Conservation (phyloP, 2,329 filamentous ascomycete genomes). For the Proliferodiscus dingleyae region DNA sequence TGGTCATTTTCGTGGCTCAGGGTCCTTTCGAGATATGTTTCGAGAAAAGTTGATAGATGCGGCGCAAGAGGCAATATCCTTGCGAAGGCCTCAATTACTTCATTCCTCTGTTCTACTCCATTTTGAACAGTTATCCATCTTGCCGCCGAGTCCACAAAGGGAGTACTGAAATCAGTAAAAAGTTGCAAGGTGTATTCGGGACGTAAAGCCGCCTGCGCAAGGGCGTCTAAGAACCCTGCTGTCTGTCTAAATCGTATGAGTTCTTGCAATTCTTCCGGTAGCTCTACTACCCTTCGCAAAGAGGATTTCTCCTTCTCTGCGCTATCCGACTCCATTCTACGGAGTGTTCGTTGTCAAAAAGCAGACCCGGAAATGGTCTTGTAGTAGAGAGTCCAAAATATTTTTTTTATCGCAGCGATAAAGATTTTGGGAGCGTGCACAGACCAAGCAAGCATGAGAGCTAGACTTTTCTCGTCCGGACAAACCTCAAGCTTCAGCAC, state of each 20-base stretch:
- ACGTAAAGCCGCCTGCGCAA: conserved; percentile 65
- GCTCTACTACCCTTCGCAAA: conserved; percentile 49
- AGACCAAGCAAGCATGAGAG: conserved; percentile 3
- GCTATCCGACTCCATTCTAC: conserved; percentile 50
- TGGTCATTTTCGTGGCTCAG: conserved; percentile 23
- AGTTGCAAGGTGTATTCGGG: conserved; percentile 66
- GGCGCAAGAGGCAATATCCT: conserved; percentile 78
- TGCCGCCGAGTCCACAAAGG: conserved; percentile 79
- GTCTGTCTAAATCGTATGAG: conserved; percentile 60
- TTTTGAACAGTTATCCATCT: conserved; percentile 59
- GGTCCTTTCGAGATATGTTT: conserved; percentile 37
- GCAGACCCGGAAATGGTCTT: conserved; percentile 1
- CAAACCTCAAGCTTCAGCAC: conserved; percentile 7
- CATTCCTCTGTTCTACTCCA: conserved; percentile 19
- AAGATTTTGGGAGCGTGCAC: conserved; percentile 10
- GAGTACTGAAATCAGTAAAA: conserved; percentile 67
- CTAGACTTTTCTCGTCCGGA: conserved; percentile 15
- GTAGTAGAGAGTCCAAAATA: conserved; percentile 7
- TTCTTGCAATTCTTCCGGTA: conserved; percentile 67
- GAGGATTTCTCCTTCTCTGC: conserved; percentile 42
- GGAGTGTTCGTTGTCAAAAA: conserved; percentile 6
- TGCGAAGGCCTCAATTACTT: conserved; percentile 67
- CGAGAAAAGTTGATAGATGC: conserved; percentile 69
- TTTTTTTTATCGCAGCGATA: conserved; percentile 19
- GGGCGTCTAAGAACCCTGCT: conserved; percentile 63